Evolutionary conservation across 768 basidiomycete species (phyloP).

Genomic region (Mycena rosella): DNA sequence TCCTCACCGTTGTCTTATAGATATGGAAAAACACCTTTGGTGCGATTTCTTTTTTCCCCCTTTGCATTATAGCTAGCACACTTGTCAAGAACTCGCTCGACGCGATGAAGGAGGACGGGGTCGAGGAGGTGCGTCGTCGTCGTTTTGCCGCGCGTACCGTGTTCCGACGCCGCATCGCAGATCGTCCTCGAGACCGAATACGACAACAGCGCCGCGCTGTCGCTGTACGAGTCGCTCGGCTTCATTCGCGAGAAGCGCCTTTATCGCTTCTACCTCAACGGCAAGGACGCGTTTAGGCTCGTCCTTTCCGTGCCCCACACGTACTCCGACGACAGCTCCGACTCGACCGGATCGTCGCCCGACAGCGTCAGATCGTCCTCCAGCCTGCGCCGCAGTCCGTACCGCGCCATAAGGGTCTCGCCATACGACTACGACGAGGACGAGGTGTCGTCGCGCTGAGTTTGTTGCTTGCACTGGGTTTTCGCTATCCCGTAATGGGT

Average conservation of each 20-base stretch:
- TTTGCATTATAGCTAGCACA: conserved; percentile 74
- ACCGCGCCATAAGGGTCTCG: conserved; percentile 60
- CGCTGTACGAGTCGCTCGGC: conserved; percentile 91
- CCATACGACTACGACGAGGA: conserved; percentile 62
- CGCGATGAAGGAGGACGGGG: conserved; percentile 85
- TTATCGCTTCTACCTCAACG: conserved; percentile 96
- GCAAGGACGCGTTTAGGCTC: conserved; percentile 94
- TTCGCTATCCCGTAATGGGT: no score
- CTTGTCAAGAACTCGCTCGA: conserved; percentile 88
- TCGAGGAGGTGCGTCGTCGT: conserved; percentile 79
- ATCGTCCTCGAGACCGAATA: conserved; percentile 96
- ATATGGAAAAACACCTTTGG: conserved; percentile 60
- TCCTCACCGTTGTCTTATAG: conserved; percentile 63
- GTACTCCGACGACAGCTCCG: conserved; percentile 51
- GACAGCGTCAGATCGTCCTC: conserved; percentile 35
- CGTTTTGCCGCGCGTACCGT: conserved; percentile 8
- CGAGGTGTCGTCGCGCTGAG: conserved; percentile 53
- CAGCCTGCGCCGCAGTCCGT: conserved; percentile 43
- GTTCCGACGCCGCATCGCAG: conserved; percentile 55
- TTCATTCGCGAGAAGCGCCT: conserved; percentile 97
- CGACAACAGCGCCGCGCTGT: conserved; percentile 90
- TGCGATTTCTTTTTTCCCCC: conserved; percentile 58
- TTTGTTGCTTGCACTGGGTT: no score
- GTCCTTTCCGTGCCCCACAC: conserved; percentile 69
- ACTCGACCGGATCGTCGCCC: conserved; percentile 45